These are phyloP conservation scores for Ceriops decandra DNA, from an alignment of 345 rosid species.

Conservation along the genomic window DNA sequence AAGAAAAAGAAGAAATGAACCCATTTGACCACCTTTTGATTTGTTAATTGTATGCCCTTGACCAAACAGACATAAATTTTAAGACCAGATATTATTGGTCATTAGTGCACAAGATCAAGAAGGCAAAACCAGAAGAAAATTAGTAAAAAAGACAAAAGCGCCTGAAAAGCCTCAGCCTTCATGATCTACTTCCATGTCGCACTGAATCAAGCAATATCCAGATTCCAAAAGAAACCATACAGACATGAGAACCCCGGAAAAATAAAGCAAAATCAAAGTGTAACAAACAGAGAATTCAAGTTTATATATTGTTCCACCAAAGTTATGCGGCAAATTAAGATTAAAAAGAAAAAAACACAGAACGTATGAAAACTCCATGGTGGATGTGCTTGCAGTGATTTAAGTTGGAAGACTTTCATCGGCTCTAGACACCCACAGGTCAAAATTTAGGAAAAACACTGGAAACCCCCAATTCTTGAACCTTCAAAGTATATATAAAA, in stretches of 20 bases:
- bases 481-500: background rate
- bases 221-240: conserved; percentile 14
- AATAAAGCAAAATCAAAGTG: conserved; percentile 10
- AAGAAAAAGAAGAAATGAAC: too few relatives aligned
- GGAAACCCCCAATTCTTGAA: conserved; percentile 14
- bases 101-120: background rate
- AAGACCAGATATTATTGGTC: too few relatives aligned
- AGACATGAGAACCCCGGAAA: background rate
- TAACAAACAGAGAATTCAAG: background rate
- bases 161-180: background rate
- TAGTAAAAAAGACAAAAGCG: conserved; percentile 4
- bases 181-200: conserved; percentile 4
- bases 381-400: background rate
- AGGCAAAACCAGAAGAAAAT: background rate
- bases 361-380: background rate
- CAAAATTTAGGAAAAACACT: conserved; percentile 8
- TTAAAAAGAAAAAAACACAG: background rate
- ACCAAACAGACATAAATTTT: too few relatives aligned
- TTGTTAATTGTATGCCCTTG: too few relatives aligned
- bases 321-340: background rate
- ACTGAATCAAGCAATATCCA: conserved; percentile 17
- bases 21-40: too few relatives aligned
- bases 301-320: background rate
- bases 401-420: background rate
- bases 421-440: conserved; percentile 2